Conservation (phyloP, 108 stramenopile species). For the Nannochloropsis granulata region DNA sequence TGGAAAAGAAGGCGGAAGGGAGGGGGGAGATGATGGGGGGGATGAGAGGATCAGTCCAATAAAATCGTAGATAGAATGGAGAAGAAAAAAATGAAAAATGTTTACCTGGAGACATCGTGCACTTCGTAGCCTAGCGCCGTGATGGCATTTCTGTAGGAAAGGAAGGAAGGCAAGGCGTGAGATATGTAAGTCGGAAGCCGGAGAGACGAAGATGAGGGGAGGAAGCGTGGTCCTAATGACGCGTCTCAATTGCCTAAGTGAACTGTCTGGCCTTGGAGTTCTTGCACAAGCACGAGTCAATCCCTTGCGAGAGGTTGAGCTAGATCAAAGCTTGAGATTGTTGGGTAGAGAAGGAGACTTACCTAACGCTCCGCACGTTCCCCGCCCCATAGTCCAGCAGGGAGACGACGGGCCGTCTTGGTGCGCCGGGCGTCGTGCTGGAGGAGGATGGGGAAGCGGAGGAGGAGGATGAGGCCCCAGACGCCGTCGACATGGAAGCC, state of each 20-base stretch:
- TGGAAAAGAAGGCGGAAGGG: neutral
- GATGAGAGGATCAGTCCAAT: too few species aligned
- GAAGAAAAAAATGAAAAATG: neutral
- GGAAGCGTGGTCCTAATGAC: too few species aligned
- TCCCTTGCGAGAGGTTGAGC: too few species aligned
- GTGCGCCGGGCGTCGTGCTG: neutral
- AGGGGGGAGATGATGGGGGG: too few species aligned
- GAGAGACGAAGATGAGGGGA: too few species aligned
- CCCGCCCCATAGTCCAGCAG: conserved; percentile 97
- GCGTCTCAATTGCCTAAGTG: neutral
- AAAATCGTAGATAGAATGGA: too few species aligned
- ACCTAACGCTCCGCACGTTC: conserved; percentile 55
- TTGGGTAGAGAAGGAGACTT: neutral
- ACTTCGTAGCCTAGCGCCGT: conserved; percentile 49
- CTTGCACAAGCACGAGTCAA: too few species aligned
- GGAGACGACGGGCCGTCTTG: conserved; percentile 6
- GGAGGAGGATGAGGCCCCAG: neutral
- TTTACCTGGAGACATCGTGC: neutral
- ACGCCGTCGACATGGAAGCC: neutral
- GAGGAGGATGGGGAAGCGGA: neutral
- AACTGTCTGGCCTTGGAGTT: neutral
- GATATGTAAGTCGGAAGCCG: too few species aligned
- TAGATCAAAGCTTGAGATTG: neutral
- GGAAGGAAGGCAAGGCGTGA: neutral
- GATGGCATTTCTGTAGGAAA: conserved; percentile 59